phyloP scores from a whole-genome alignment of 768 basidiomycete species.

The Tricholoma saponaceum region DNA sequence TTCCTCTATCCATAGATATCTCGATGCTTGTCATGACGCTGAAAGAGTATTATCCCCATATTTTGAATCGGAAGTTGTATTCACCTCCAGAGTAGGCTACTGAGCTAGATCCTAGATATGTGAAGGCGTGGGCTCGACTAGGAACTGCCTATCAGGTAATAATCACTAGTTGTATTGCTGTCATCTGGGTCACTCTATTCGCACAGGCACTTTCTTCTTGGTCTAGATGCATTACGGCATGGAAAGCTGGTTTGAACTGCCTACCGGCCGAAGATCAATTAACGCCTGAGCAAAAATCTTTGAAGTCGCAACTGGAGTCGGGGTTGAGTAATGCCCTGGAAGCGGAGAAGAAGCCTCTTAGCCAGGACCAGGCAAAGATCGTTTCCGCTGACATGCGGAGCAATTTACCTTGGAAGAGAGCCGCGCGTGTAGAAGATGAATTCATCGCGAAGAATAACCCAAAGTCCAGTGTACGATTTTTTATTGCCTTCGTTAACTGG shows the following conservation, averaged over 20 bases:
- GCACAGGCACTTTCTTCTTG: conserved; percentile 20
- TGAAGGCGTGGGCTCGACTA: conserved; percentile 39
- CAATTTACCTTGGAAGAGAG: conserved; percentile 26
- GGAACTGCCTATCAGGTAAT: conserved; percentile 30
- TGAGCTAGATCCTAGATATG: conserved; percentile 34
- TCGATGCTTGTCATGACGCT: conserved; percentile 28
- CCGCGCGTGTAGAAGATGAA: conserved; percentile 15
- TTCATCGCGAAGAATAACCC: conserved; percentile 13
- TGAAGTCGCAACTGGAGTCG: conserved; percentile 30
- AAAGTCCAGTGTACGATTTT: conserved; percentile 16
- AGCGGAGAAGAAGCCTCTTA: not conserved
- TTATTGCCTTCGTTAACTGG: not conserved
- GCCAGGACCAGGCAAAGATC: not conserved
- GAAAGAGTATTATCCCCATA: conserved; percentile 18
- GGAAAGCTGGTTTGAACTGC: conserved; percentile 27
- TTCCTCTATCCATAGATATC: conserved; percentile 17
- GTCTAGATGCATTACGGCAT: conserved; percentile 18
- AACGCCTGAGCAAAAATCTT: conserved; percentile 24
- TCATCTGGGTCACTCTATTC: not conserved
- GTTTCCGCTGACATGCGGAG: not conserved
- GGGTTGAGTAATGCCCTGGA: conserved; percentile 22
- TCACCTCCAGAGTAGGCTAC: conserved; percentile 25
- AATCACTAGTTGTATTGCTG: not conserved
- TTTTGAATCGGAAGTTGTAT: not conserved
- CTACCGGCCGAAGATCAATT: conserved; percentile 25